phyloP scores from a whole-genome alignment of 2,329 filamentous ascomycete genomes.

The Elsinoe batatas region DNA sequence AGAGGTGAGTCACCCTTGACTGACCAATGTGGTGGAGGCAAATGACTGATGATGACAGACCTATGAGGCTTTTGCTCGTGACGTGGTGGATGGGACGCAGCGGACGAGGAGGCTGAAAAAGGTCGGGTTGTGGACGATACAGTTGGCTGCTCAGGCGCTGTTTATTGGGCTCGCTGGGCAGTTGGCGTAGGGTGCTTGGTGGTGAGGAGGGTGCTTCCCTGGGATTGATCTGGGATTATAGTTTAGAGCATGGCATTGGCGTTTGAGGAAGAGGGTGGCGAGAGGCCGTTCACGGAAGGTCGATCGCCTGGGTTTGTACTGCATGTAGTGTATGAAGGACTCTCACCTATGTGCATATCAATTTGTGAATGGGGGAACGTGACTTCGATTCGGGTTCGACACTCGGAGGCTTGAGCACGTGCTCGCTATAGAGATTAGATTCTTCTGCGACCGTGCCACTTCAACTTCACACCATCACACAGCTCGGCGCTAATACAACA shows the following conservation, averaged over 20 bases:
- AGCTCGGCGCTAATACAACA: background rate
- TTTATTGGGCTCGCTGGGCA: constrained; percentile 93
- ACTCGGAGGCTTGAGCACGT: too few relatives aligned
- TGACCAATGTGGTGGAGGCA: too few relatives aligned
- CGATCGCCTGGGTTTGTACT: background rate
- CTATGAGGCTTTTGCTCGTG: constrained; percentile 85
- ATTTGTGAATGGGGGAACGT: background rate
- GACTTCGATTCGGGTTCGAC: too few relatives aligned
- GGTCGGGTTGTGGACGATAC: constrained; percentile 92
- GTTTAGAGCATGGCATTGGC: constrained; percentile 6
- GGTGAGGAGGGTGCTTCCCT: background rate
- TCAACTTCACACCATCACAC: background rate
- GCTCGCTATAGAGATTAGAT: background rate
- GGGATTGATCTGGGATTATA: background rate
- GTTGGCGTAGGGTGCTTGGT: constrained; percentile 37
- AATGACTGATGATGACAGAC: too few relatives aligned
- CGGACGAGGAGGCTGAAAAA: constrained; percentile 83
- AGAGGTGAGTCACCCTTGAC: constrained; percentile 45
- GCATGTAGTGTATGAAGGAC: background rate
- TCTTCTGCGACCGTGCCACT: background rate
- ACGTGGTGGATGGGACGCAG: constrained; percentile 83
- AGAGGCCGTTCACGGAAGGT: background rate
- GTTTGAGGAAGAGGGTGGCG: background rate
- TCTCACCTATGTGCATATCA: background rate
- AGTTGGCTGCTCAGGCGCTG: constrained; percentile 82